Base-by-base conservation (phyloP, 768 basidiomycete species). In the Floccularia luteovirens region DNA sequence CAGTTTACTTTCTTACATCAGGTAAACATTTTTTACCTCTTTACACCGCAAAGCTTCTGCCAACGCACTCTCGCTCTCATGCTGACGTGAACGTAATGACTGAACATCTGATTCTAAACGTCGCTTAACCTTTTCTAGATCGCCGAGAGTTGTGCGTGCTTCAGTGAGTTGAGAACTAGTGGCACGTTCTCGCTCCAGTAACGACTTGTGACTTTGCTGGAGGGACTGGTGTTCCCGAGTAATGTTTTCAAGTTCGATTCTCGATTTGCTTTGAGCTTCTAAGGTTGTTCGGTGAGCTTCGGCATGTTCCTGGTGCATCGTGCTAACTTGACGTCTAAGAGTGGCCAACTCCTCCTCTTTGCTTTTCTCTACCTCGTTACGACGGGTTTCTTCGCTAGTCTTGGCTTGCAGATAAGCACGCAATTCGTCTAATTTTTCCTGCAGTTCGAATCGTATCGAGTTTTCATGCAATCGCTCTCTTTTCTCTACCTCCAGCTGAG, bases 391-490 rank as follows among this genome's bases (percentile, higher is more conserved):
- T 57, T 97, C 92, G 19, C 79, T 82, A 0, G 82, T 75, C 58
- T 91, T 96, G 1, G 87, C 85, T 33, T 82, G 80, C 64, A 96
- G 75, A 11, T 87, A 63, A n/a, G 75, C 65, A 5, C 92, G 82
- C 5, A 98, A 69, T 45, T 89, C 84, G 50, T 94, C 92, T 8
- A 96, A 66, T 58, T 96, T 93, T 28, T 70, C 74, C 51, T 89
- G 80, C 2, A 94, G 65, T 51, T 81, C 85, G 20, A 63, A 63
- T 20, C 76, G 77, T 2, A 70, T 61, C 7, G 62, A 54, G 1
- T 64, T 59, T 24, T 59, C 81, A 56, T 56, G 60, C 31, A 50
- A 54, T 28, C 68, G 65, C 35, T 77, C 79, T 23, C 70, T 66
- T 41, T 69, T 77, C 52, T 77, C 77, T 4, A 74, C 72, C 3